Percentiles rank a stretch among this genome's conserved stretches.
Evolutionary conservation across 192 early-diverging fungal species (phyloP).

Genomic region (Podila verticillata): DNA sequence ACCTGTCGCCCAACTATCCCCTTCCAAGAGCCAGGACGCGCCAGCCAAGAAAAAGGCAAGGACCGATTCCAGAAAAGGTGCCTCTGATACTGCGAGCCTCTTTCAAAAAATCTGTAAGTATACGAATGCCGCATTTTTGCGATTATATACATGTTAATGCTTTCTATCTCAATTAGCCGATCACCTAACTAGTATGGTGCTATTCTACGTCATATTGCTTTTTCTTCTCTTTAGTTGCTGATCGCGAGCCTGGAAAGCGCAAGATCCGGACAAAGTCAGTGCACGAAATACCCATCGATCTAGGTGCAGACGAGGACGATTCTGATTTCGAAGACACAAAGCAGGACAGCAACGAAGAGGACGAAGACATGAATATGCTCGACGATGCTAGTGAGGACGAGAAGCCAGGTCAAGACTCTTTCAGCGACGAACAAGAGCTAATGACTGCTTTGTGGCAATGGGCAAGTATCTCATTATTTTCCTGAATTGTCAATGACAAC

Average conservation of each 20-base stretch:
- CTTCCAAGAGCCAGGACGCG: constrained; percentile 16
- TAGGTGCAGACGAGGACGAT: constrained; percentile 49
- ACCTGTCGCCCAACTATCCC: background rate
- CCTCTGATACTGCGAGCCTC: constrained; percentile 43
- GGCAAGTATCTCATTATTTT: constrained; percentile 6
- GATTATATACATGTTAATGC: no score
- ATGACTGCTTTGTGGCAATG: constrained; percentile 52
- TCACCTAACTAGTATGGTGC: background rate
- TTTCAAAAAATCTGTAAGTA: constrained; percentile 53
- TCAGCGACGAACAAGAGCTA: constrained; percentile 45
- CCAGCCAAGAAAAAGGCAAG: constrained; percentile 42
- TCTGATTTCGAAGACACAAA: constrained; percentile 52
- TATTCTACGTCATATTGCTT: background rate
- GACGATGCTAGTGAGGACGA: constrained; percentile 51
- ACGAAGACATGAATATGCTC: constrained; percentile 44
- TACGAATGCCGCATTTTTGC: no score
- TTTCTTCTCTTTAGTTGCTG: constrained; percentile 35
- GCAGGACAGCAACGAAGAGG: constrained; percentile 34
- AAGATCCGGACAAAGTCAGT: constrained; percentile 54
- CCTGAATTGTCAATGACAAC: background rate
- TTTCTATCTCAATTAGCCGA: no score
- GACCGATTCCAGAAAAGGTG: constrained; percentile 23
- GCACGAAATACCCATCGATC: constrained; percentile 48
- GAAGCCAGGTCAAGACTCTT: constrained; percentile 25
- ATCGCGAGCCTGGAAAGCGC: constrained; percentile 56